Conservation (phyloP, 257 asterid species). For the Solanum commersonii region DNA sequence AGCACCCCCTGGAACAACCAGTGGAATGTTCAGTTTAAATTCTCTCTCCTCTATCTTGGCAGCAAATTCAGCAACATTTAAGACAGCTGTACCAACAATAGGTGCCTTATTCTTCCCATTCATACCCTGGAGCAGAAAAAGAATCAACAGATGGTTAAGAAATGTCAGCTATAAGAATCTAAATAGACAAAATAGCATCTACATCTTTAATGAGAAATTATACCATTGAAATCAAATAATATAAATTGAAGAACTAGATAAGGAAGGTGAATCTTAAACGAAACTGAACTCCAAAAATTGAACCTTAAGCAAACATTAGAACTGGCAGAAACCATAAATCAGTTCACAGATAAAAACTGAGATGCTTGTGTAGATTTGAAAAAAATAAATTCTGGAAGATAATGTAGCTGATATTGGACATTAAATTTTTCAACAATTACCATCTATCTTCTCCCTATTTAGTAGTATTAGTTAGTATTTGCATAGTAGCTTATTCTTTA, state of each 20-base stretch:
- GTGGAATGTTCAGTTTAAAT: conserved; percentile 51
- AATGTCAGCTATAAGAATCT: not conserved
- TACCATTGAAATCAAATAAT: not conserved
- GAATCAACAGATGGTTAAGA: not conserved
- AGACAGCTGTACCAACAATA: conserved; percentile 42
- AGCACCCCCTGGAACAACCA: conserved; percentile 34
- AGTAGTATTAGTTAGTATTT: not conserved
- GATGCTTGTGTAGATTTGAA: not conserved
- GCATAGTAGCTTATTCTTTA: not conserved
- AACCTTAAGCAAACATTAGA: not conserved
- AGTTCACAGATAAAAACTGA: not conserved
- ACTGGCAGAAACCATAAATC: not conserved
- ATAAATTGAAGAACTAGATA: not conserved
- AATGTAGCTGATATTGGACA: not conserved
- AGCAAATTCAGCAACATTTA: conserved; percentile 79
- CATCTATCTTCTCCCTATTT: not conserved
- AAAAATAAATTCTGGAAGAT: not conserved
- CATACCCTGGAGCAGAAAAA: conserved; percentile 34
- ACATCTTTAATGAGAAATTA: not conserved
- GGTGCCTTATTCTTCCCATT: conserved; percentile 51
- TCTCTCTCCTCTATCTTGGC: conserved; percentile 45
- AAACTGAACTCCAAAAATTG: not conserved
- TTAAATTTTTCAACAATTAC: not conserved
- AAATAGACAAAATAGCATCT: not conserved
- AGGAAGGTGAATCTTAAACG: not conserved